phyloP scores from a whole-genome alignment of 108 stramenopile species.

The Asterionellopsis glacialis region DNA sequence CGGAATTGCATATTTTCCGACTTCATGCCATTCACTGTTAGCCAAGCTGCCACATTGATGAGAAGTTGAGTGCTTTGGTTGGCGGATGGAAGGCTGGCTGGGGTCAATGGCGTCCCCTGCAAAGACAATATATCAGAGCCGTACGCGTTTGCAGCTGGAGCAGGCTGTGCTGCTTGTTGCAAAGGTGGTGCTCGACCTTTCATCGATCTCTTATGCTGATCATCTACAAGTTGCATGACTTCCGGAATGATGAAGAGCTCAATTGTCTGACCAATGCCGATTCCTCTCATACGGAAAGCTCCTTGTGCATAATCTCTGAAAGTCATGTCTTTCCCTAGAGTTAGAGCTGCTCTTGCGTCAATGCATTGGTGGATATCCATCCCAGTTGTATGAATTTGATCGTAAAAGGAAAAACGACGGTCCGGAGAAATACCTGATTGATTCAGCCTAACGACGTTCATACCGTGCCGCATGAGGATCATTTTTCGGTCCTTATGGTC shows the following conservation, averaged over 20 bases:
- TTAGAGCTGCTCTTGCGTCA: constrained; percentile 85
- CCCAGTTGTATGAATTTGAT: constrained; percentile 97
- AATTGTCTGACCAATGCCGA: constrained; percentile 92
- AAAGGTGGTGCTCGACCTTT: constrained; percentile 22
- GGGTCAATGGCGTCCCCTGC: constrained; percentile 21
- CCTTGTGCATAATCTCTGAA: constrained; percentile 97
- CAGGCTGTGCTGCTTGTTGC: constrained; percentile 18
- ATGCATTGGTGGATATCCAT: constrained; percentile 96
- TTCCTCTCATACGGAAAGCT: constrained; percentile 95
- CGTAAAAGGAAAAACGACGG: constrained; percentile 93
- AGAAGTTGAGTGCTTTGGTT: constrained; percentile 46
- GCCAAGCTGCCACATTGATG: constrained; percentile 93
- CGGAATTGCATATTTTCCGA: constrained; percentile 97
- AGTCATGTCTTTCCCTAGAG: constrained; percentile 98
- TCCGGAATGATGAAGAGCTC: constrained; percentile 91
- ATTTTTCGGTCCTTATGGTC: constrained; percentile 93
- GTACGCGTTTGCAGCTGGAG: constrained; percentile 11
- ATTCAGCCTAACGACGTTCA: constrained; percentile 76
- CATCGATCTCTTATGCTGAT: constrained; percentile 44
- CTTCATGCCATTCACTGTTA: constrained; percentile 97
- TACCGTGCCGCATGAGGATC: constrained; percentile 84
- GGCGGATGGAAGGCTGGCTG: constrained; percentile 15
- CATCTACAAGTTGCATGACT: constrained; percentile 67
- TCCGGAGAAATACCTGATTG: constrained; percentile 87
- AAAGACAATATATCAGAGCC: constrained; percentile 58